These are phyloP conservation scores for Ustilago curta DNA, from an alignment of 1,284 basidiomycete species.

Conservation along the genomic window DNA sequence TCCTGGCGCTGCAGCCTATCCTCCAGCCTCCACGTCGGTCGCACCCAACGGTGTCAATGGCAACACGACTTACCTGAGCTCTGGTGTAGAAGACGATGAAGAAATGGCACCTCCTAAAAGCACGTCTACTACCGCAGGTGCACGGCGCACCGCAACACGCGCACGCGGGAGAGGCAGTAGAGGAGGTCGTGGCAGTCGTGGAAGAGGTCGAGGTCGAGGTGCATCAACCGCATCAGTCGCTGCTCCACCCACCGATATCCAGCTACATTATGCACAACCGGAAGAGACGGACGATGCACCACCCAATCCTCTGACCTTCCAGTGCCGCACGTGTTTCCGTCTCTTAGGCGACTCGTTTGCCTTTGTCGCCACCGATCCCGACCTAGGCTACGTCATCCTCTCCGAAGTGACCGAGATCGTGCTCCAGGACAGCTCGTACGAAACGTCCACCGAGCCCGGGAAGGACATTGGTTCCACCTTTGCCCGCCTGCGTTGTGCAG, in stretches of 20 bases:
- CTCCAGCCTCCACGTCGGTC: not conserved
- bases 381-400: constrained; percentile 54
- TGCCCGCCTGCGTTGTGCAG: constrained; percentile 35
- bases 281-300: constrained; percentile 10
- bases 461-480: constrained; percentile 50
- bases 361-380: constrained; percentile 48
- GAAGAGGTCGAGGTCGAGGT: constrained; percentile 13
- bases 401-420: constrained; percentile 43
- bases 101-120: constrained; percentile 29
- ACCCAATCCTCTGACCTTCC: constrained; percentile 49
- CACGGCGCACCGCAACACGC: not conserved
- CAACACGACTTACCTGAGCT: constrained; percentile 11
- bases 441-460: constrained; percentile 37
- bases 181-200: constrained; percentile 19
- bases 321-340: constrained; percentile 46
- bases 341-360: constrained; percentile 51
- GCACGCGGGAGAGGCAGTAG: constrained; percentile 12
- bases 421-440: constrained; percentile 17
- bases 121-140: constrained; percentile 10
- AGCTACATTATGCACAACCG: not conserved
- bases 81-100: constrained; percentile 30
- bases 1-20: constrained; percentile 5
- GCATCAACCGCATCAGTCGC: not conserved
- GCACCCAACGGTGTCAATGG: constrained; percentile 13
- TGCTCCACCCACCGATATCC: not conserved